Evolutionary conservation across 2,329 filamentous ascomycete species (phyloP).

Genomic region (Fusarium sp.): DNA sequence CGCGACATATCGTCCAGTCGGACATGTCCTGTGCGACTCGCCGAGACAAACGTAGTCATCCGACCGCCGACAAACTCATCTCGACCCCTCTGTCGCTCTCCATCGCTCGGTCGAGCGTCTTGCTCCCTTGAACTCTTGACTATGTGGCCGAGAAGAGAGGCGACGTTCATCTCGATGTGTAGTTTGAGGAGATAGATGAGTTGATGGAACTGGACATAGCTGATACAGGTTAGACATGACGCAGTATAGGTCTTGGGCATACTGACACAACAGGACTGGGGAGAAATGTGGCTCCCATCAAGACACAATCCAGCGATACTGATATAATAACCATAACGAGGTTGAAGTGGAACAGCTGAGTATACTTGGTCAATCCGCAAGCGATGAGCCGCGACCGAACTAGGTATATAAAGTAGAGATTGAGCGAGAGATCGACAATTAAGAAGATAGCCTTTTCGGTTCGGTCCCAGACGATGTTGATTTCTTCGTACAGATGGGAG

Average conservation of each 20-base stretch:
- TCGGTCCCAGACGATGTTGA: slow-evolving; percentile 31
- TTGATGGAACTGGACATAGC: slow-evolving; percentile 31
- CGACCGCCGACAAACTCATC: slow-evolving; percentile 3
- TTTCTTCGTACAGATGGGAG: slow-evolving; percentile 16
- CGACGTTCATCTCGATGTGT: slow-evolving; percentile 30
- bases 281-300: slow-evolving; percentile 30
- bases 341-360: slow-evolving; percentile 22
- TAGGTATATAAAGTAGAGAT: slow-evolving; percentile 31
- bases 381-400: slow-evolving; percentile 21
- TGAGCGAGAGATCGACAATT: slow-evolving; percentile 19
- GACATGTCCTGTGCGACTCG: slow-evolving; percentile 20
- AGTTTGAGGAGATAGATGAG: slow-evolving; percentile 29
- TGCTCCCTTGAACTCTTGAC: slow-evolving; percentile 19
- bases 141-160: slow-evolving; percentile 18
- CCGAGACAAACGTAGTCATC: slow-evolving; percentile 23
- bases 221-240: not conserved
- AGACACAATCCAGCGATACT: slow-evolving; percentile 18
- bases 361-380: slow-evolving; percentile 24
- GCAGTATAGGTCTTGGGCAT: not conserved
- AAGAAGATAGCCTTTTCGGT: slow-evolving; percentile 28
- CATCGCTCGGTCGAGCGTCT: not conserved
- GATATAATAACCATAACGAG: slow-evolving; percentile 21
- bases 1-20: slow-evolving; percentile 12
- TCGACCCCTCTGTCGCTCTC: not conserved
- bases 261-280: slow-evolving; percentile 27